phyloP scores from a whole-genome alignment of 2,329 filamentous ascomycete genomes.

The Coniosporium tulheliwenetii region DNA sequence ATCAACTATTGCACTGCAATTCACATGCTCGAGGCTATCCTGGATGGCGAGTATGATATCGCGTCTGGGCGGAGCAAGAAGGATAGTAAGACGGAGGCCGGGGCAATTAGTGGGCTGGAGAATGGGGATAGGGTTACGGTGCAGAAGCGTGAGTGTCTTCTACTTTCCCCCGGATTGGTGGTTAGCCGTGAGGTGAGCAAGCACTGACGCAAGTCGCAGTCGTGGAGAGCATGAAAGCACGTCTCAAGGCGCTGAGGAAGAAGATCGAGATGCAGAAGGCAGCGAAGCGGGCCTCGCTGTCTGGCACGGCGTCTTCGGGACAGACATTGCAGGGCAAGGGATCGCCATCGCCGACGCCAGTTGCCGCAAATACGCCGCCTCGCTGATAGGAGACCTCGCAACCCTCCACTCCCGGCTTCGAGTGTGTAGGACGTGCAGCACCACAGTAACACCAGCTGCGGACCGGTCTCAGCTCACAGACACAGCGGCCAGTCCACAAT shows the following conservation, averaged over 20 bases:
- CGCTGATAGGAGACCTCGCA: neutral
- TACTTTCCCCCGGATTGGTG: neutral
- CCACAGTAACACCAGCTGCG: too few relatives aligned
- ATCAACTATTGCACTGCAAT: slow-evolving; percentile 88
- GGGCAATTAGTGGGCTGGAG: slow-evolving; percentile 38
- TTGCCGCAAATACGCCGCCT: neutral
- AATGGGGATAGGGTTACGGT: slow-evolving; percentile 59
- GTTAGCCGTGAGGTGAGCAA: neutral
- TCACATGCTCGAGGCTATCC: slow-evolving; percentile 82
- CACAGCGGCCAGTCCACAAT: too few relatives aligned
- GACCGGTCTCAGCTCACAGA: too few relatives aligned
- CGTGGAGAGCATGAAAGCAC: slow-evolving; percentile 27
- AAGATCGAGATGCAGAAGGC: slow-evolving; percentile 27
- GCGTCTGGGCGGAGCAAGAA: slow-evolving; percentile 29
- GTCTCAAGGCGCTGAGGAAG: slow-evolving; percentile 26
- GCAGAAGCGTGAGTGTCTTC: slow-evolving; percentile 40
- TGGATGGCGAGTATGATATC: slow-evolving; percentile 60
- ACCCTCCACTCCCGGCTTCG: too few relatives aligned
- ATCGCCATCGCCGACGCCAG: neutral
- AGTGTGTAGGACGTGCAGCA: too few relatives aligned
- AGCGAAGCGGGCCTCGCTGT: slow-evolving; percentile 14
- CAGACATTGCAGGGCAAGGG: neutral
- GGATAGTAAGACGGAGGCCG: slow-evolving; percentile 29
- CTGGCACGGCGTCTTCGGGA: neutral
- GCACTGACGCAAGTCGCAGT: slow-evolving; percentile 21